Conservation (phyloP, 108 stramenopile species). For the Skeletonema grethae region DNA sequence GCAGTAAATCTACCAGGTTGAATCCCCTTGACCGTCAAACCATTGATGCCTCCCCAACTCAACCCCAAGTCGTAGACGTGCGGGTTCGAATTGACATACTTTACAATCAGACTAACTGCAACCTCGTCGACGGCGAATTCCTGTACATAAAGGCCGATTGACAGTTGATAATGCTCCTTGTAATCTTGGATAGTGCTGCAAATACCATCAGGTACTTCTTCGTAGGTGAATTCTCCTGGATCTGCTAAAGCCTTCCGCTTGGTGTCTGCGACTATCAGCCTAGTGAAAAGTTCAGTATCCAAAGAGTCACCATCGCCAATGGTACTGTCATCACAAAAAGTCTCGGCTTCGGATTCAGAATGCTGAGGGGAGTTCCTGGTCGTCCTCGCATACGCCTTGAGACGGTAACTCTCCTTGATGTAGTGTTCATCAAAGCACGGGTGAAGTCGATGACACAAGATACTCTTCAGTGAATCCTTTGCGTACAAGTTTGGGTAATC, state of each 20-base stretch:
- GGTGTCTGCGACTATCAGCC: constrained; percentile 30
- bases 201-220: constrained; percentile 15
- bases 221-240: constrained; percentile 26
- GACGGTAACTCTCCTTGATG: constrained; percentile 59
- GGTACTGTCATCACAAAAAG: constrained; percentile 46
- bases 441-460: constrained; percentile 46
- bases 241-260: constrained; percentile 22
- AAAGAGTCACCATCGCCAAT: constrained; percentile 36
- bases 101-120: constrained; percentile 64
- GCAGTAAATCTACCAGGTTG: constrained; percentile 77
- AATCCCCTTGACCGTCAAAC: constrained; percentile 77
- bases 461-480: constrained; percentile 39
- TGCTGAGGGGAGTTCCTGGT: constrained; percentile 8
- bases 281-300: constrained; percentile 40
- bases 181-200: constrained; percentile 74
- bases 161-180: constrained; percentile 67
- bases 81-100: constrained; percentile 68
- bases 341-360: constrained; percentile 32
- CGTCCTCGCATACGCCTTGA: constrained; percentile 61
- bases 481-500: constrained; percentile 54
- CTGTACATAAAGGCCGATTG: constrained; percentile 82
- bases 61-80: constrained; percentile 75
- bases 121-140: constrained; percentile 88
- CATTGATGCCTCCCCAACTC: constrained; percentile 89
- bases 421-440: constrained; percentile 59